Evolutionary conservation across 331 rosid genomes (phyloP).

Genomic region (Quercus lobata): DNA sequence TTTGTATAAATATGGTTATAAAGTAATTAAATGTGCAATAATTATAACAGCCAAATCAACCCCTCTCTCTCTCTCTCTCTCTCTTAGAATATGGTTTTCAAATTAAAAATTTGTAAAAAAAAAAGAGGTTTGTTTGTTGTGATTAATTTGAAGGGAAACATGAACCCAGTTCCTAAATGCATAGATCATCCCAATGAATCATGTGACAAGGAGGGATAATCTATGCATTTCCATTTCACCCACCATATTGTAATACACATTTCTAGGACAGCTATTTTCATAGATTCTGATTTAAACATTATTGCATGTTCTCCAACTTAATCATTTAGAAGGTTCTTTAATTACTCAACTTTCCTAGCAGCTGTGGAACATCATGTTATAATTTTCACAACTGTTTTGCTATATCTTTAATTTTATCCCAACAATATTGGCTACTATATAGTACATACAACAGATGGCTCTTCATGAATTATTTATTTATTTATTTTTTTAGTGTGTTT

Average conservation of each 20-base stretch:
- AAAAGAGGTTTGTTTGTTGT: not conserved
- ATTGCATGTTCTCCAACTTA: not conserved
- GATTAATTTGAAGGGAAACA: slow-evolving; percentile 21
- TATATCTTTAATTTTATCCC: not conserved
- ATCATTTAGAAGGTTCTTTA: not conserved
- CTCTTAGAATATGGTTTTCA: not conserved
- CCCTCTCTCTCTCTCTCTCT: not conserved
- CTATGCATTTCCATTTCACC: too few species aligned
- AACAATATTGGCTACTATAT: too few species aligned
- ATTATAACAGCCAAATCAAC: too few species aligned
- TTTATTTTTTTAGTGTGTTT: too few species aligned
- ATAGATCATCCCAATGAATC: too few species aligned
- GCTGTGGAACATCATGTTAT: not conserved
- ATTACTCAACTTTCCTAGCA: not conserved
- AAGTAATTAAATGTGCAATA: too few species aligned
- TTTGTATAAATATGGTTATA: too few species aligned
- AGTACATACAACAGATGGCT: not conserved
- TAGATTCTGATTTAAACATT: too few species aligned
- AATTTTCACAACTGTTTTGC: not conserved
- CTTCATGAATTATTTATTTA: too few species aligned
- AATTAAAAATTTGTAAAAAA: not conserved
- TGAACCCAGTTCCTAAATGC: slow-evolving; percentile 16
- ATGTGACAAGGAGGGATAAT: too few species aligned
- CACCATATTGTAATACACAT: too few species aligned
- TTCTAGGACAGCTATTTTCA: not conserved